Evolutionary conservation across 1,139 yeast genomes (phyloP).

Genomic region (Yamadazyma conglobata): DNA sequence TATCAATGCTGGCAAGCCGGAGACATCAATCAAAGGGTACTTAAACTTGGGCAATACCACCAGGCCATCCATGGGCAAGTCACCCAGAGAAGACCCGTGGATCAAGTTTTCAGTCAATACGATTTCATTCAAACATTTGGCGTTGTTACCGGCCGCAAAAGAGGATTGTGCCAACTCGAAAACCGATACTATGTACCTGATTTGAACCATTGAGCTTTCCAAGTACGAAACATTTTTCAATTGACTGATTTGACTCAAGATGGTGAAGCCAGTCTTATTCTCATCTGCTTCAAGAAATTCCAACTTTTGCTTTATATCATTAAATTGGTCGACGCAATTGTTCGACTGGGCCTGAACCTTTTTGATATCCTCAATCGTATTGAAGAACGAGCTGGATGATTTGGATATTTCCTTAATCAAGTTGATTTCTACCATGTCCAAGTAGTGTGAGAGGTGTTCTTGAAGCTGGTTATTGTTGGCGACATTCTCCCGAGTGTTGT

Average conservation of each 20-base stretch:
- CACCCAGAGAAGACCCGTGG: conserved; percentile 41
- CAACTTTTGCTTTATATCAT: conserved; percentile 41
- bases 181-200: conserved; percentile 46
- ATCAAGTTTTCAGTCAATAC: conserved; percentile 56
- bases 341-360: conserved; percentile 57
- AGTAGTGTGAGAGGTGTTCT: conserved; percentile 74
- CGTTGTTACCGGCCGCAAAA: conserved; percentile 38
- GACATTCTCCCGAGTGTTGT: conserved; percentile 10
- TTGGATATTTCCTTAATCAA: conserved; percentile 79
- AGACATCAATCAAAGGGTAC: conserved; percentile 48
- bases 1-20: conserved; percentile 55
- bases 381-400: conserved; percentile 80
- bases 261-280: conserved; percentile 50
- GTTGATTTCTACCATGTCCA: conserved; percentile 81
- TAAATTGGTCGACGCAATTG: conserved; percentile 47
- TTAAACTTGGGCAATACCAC: conserved; percentile 43
- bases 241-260: conserved; percentile 51
- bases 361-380: conserved; percentile 74
- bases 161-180: conserved; percentile 52
- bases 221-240: conserved; percentile 59
- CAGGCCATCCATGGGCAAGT: conserved; percentile 20
- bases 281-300: conserved; percentile 45
- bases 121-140: conserved; percentile 48
- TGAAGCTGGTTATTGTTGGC: conserved; percentile 59
- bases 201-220: conserved; percentile 65